These are phyloP conservation scores for Yamadazyma dendronema DNA, from an alignment of 1,139 yeast genomes.

Conservation along the genomic window DNA sequence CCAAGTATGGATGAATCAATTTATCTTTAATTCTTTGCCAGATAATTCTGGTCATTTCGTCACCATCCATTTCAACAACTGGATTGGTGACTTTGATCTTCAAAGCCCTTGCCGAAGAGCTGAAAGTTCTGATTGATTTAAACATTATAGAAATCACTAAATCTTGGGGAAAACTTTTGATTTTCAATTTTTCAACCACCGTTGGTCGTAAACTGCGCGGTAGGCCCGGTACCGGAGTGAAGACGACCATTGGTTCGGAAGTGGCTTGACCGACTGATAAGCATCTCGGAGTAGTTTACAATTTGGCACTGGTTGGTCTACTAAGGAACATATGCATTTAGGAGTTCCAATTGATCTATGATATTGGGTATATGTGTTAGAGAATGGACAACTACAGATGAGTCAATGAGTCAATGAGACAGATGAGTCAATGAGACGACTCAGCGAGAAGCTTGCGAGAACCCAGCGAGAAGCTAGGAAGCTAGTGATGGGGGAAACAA, in stretches of 20 bases:
- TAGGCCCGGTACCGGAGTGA: constrained; percentile 1
- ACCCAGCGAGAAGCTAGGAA: too few species aligned
- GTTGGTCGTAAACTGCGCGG: not conserved
- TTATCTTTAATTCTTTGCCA: constrained; percentile 84
- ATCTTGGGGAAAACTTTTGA: not conserved
- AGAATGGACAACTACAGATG: too few species aligned
- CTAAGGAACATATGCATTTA: too few species aligned
- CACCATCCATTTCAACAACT: constrained; percentile 94
- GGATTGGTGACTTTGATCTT: constrained; percentile 86
- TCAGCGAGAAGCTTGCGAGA: too few species aligned
- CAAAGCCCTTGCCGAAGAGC: constrained; percentile 9
- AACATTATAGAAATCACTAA: constrained; percentile 6
- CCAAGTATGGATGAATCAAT: constrained; percentile 79
- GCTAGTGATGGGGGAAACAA: too few species aligned
- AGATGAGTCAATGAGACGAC: too few species aligned
- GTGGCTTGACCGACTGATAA: not conserved
- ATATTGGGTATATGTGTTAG: too few species aligned
- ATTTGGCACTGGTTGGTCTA: too few species aligned
- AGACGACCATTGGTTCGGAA: not conserved
- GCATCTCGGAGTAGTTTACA: not conserved
- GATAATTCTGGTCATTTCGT: constrained; percentile 91
- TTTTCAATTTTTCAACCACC: not conserved
- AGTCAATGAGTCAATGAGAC: too few species aligned
- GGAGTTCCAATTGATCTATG: too few species aligned
- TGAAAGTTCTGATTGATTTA: constrained; percentile 8